Conservation (phyloP, 352 stramenopile genomes). For the Pythium periplocum region DNA sequence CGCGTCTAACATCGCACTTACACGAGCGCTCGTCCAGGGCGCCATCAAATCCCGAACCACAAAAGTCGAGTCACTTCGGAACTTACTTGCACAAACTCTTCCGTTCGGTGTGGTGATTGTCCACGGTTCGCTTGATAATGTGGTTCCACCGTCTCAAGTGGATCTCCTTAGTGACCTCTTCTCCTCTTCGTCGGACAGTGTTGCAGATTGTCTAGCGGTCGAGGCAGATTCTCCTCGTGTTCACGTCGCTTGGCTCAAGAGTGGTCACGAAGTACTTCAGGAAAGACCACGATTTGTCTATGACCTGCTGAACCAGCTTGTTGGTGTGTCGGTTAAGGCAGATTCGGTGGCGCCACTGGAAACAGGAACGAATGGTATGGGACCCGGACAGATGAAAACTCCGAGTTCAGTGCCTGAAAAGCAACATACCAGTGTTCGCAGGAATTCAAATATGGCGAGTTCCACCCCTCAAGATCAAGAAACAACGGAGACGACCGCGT, state of each 20-base stretch:
- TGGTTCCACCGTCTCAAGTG: conserved; percentile 34
- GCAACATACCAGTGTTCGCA: too few relatives aligned
- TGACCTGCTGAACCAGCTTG: conserved; percentile 46
- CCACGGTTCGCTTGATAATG: conserved; percentile 48
- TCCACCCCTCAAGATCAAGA: too few relatives aligned
- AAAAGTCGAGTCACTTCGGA: conserved; percentile 15
- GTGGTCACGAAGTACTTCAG: conserved; percentile 65
- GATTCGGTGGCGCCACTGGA: too few relatives aligned
- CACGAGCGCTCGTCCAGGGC: conserved; percentile 37
- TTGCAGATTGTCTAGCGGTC: conserved; percentile 5
- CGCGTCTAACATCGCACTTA: conserved; percentile 17
- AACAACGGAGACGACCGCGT: conserved; percentile 14
- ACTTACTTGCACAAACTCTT: conserved; percentile 14
- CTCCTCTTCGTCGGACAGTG: conserved; percentile 3
- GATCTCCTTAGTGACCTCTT: conserved; percentile 9
- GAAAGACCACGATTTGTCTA: conserved; percentile 50
- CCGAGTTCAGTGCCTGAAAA: background rate
- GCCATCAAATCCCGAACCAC: conserved; percentile 37
- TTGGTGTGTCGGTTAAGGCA: conserved; percentile 4
- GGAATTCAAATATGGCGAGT: too few relatives aligned
- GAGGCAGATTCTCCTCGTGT: conserved; percentile 12
- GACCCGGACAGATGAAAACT: background rate
- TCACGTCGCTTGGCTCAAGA: conserved; percentile 70
- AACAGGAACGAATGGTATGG: background rate
- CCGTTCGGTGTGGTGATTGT: conserved; percentile 52